Evolutionary conservation across 768 basidiomycete genomes (phyloP).

Genomic region (Lactarius pseudohatsudake): DNA sequence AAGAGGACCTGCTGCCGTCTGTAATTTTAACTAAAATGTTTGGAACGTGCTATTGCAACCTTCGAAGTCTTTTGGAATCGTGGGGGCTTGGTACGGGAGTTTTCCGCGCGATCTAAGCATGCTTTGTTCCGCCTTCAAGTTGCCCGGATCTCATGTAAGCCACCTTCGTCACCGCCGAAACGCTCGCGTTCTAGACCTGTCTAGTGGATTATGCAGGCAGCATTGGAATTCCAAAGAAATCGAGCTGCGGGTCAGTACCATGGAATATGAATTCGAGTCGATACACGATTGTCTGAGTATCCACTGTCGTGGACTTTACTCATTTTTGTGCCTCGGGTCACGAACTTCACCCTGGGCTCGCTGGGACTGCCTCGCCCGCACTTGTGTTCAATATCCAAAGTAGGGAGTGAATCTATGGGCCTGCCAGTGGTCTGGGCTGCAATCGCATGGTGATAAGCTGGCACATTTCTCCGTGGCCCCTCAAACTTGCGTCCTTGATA

Average conservation of each 20-base stretch:
- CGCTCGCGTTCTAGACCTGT: not conserved
- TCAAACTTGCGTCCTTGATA: constrained; percentile 3
- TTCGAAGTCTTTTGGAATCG: too few species aligned
- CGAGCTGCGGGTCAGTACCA: not conserved
- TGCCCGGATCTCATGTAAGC: not conserved
- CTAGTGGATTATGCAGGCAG: not conserved
- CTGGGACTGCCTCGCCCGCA: not conserved
- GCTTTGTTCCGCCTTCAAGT: not conserved
- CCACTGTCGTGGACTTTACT: not conserved
- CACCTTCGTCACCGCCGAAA: not conserved
- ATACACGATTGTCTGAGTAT: constrained; percentile 1
- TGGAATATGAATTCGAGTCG: not conserved
- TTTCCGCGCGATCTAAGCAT: too few species aligned
- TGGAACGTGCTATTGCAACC: too few species aligned
- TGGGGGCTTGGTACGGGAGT: too few species aligned
- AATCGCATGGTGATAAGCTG: constrained; percentile 7
- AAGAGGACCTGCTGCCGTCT: not conserved
- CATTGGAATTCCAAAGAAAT: not conserved
- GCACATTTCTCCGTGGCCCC: not conserved
- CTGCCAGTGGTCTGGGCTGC: not conserved
- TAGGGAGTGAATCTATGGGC: not conserved
- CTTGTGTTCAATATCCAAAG: not conserved
- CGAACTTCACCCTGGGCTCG: not conserved
- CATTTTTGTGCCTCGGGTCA: not conserved
- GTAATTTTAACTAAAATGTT: too few species aligned